phyloP scores from a whole-genome alignment of 2,329 filamentous ascomycete genomes.

The Fusarium sarcochroum region DNA sequence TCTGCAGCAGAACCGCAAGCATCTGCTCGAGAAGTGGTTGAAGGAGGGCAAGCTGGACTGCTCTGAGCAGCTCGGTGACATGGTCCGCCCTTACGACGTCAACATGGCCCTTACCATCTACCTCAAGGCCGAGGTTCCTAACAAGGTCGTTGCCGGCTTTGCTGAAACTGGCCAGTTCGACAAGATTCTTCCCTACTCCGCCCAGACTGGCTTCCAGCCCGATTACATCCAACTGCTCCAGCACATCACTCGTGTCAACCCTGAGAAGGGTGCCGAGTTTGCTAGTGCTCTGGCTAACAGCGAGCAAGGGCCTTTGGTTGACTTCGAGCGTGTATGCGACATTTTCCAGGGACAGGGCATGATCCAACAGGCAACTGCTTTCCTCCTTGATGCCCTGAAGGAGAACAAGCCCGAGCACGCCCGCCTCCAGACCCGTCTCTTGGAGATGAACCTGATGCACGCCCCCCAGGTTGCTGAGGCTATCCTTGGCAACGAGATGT shows the following conservation, averaged over 20 bases:
- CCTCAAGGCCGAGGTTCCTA: constrained; percentile 87
- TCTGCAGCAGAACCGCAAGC: constrained; percentile 92
- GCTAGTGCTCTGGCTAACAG: constrained; percentile 92
- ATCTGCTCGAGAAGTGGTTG: constrained; percentile 98
- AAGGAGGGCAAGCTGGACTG: constrained; percentile 95
- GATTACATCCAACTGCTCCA: constrained; percentile 94
- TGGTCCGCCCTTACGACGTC: constrained; percentile 90
- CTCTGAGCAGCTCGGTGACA: constrained; percentile 96
- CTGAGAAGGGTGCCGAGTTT: constrained; percentile 95
- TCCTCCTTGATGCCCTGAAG: constrained; percentile 94
- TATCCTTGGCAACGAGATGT: constrained; percentile 98
- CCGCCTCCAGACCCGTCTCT: constrained; percentile 90
- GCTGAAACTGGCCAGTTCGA: constrained; percentile 98
- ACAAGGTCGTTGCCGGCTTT: constrained; percentile 95
- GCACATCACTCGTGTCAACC: constrained; percentile 91
- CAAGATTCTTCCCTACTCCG: constrained; percentile 92
- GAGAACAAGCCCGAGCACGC: constrained; percentile 95
- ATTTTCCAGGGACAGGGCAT: constrained; percentile 98
- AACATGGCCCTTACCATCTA: constrained; percentile 91
- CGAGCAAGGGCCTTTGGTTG: constrained; percentile 87
- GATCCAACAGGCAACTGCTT: constrained; percentile 98
- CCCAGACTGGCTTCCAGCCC: constrained; percentile 89
- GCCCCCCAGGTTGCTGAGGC: constrained; percentile 98
- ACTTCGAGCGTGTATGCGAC: constrained; percentile 94
- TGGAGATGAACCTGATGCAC: constrained; percentile 98